phyloP scores from a whole-genome alignment of 331 rosid genomes.

The Pyrus hybrid region DNA sequence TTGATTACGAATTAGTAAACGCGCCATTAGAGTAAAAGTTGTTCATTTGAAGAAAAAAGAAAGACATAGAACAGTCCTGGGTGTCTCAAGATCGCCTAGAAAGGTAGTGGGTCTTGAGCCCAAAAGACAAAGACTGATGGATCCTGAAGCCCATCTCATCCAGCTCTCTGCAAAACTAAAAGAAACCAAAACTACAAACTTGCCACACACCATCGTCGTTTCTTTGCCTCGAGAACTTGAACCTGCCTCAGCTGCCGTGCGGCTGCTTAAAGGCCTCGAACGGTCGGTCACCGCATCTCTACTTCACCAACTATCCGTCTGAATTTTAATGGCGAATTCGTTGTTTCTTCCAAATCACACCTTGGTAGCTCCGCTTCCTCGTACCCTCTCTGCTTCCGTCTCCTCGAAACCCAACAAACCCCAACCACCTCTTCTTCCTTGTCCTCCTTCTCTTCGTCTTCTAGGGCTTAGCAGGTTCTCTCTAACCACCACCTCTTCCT shows the following conservation, averaged over 20 bases:
- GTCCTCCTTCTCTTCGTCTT: background rate
- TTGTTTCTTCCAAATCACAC: slow-evolving; percentile 9
- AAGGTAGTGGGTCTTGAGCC: background rate
- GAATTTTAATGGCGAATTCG: slow-evolving; percentile 8
- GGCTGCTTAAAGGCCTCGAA: background rate
- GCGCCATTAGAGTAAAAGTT: too few species aligned
- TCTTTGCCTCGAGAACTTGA: background rate
- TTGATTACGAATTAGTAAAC: too few species aligned
- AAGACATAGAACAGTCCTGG: background rate
- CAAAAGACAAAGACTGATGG: background rate
- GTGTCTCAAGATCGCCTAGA: background rate
- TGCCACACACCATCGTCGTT: background rate
- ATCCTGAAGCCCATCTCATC: background rate
- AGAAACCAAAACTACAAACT: background rate
- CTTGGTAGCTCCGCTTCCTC: slow-evolving; percentile 7
- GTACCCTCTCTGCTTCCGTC: background rate
- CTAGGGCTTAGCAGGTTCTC: background rate
- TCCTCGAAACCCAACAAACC: slow-evolving; percentile 2
- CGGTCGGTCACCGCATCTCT: background rate
- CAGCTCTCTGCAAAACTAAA: background rate
- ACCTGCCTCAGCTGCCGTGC: background rate
- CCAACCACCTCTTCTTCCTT: background rate
- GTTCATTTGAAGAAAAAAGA: too few species aligned
- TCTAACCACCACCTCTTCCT: background rate
- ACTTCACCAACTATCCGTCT: background rate